Base-by-base conservation (phyloP, 192 early-diverging fungal genomes). In the Gryganskiella cystojenkinii region DNA sequence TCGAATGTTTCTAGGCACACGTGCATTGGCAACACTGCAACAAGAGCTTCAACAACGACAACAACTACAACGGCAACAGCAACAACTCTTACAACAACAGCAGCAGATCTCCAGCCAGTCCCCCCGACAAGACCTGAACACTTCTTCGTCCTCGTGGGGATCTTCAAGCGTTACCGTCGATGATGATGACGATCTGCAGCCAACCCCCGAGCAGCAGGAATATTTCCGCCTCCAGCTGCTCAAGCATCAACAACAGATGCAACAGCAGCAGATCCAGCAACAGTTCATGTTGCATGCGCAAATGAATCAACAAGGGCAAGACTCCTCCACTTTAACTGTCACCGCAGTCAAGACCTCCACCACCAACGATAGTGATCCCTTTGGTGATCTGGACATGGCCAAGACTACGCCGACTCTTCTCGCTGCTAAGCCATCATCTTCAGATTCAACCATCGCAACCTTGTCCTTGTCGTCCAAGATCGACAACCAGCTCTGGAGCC, bases 151-250 rank as follows among this genome's bases (percentile, higher is more conserved):
- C 7, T 66, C 58, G 3, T 67, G 64, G 64, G 56, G 31, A 49
- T 42, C 58, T 34, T 43, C 70, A 13, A 71, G 24, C 46, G 33
- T 37, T 6, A 10, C 57, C 4, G 25, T 27, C 11, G 56, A 78
- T 33, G 67, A 78, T 27, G 64, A 66, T 11, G 73, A 78, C 24
- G 74, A 78, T 42, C 54, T 69, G 6, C 66, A 69, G 34, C 74
- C 74, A 27, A 78, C 74, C 1, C 66, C 66, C n/a, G 74, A 67
- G 24, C 74, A 78, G 35, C 74, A 78, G 47, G 74, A 78, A 24
- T 66, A 78, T 44, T 78, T 78, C 40, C 74, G 74, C 9, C 56
- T 64, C 8, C 74, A 78, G n/a, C n/a, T 78, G 50, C 67, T 69
- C 14, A 68, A 78, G 56, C 74, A 78, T 22, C 74, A 73, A 24